Evolutionary conservation across 148 eudicot genomes (phyloP), one percentile per base, ranked within the genome.

Genomic region (Heliamphora exappendiculata): DNA sequence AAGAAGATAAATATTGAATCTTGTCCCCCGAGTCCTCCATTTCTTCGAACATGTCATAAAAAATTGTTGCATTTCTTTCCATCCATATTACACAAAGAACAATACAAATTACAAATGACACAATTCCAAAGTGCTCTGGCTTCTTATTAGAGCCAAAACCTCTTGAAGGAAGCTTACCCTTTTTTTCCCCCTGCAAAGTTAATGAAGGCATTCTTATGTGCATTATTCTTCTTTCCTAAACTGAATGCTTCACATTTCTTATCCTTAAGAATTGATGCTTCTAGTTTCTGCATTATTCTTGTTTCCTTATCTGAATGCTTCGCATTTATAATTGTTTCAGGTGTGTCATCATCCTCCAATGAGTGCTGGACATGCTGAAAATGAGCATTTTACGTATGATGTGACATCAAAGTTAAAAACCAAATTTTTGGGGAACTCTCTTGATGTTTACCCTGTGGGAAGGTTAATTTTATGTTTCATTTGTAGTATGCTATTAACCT

Each of bases 321-420:
- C 53, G 33, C 44, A 62, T 44, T 13, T 62, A 0, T 63, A 22
- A 6, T 63, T 28, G 9, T 63, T 74, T 54, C 84, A 93, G 98
- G 98, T 93, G 67, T 85, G 96, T 82, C 98, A 93, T 81, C 98
- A 93, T 82, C 98, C 98, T 74, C 98, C 98, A 24, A 93, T 89
- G 91, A 90, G 98, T 88, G 96, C 92, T 76, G 96, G 91, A 57
- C 98, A 91, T 87, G 89, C 91, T 78, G 98, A 93, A 87, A 93
- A 90, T 72, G 87, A 88, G 76, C 98, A 93, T 78, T 93, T 93
- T 71, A 74, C 83, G 3, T 93, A 93, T 81, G 98, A 93, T 72
- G 78, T 91, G 37, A 93, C 98, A 11, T 93, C 98, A 67, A 93
- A 93, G 89, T 80, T 93, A 80, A 93, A 85, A 83, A 91, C 98